Evolutionary conservation across 2,329 filamentous ascomycete species (phyloP).

Genomic region (Pyrenophora graminea): DNA sequence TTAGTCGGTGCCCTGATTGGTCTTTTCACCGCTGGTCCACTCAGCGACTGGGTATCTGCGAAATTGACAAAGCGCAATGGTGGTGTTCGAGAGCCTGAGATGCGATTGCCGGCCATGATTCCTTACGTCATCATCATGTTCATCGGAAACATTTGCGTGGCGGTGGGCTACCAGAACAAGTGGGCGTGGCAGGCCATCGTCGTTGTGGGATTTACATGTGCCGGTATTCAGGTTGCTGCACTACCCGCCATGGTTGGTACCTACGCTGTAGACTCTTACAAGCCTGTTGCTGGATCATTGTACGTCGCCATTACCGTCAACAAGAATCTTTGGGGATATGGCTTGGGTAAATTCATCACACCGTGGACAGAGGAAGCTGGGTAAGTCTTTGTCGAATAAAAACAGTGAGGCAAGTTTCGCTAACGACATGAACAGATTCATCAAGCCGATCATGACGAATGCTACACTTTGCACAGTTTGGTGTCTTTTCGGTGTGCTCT

Average conservation of each 20-base stretch:
- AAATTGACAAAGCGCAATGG: slow-evolving; percentile 57
- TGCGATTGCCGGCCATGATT: slow-evolving; percentile 61
- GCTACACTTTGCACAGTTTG: slow-evolving; percentile 58
- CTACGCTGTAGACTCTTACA: slow-evolving; percentile 68
- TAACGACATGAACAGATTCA: slow-evolving; percentile 36
- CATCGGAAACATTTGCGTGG: slow-evolving; percentile 61
- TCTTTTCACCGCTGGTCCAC: slow-evolving; percentile 58
- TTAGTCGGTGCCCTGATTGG: slow-evolving; percentile 60
- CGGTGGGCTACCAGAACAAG: slow-evolving; percentile 57
- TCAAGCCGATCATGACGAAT: slow-evolving; percentile 65
- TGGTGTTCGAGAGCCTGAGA: slow-evolving; percentile 63
- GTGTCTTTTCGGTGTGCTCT: slow-evolving; percentile 59
- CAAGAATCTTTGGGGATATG: slow-evolving; percentile 68
- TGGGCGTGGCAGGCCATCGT: slow-evolving; percentile 63
- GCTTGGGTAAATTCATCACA: slow-evolving; percentile 61
- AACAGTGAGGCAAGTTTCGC: background rate
- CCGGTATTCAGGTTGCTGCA: slow-evolving; percentile 64
- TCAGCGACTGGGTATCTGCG: slow-evolving; percentile 62
- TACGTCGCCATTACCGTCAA: slow-evolving; percentile 67
- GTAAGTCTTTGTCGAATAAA: slow-evolving; percentile 28
- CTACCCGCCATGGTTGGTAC: slow-evolving; percentile 63
- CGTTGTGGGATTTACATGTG: slow-evolving; percentile 61
- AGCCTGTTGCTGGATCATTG: slow-evolving; percentile 63
- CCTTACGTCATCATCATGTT: slow-evolving; percentile 62
- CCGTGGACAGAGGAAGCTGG: slow-evolving; percentile 56